Base-by-base conservation (phyloP, 2,329 filamentous ascomycete species). In the Stachybotrys chartarum region DNA sequence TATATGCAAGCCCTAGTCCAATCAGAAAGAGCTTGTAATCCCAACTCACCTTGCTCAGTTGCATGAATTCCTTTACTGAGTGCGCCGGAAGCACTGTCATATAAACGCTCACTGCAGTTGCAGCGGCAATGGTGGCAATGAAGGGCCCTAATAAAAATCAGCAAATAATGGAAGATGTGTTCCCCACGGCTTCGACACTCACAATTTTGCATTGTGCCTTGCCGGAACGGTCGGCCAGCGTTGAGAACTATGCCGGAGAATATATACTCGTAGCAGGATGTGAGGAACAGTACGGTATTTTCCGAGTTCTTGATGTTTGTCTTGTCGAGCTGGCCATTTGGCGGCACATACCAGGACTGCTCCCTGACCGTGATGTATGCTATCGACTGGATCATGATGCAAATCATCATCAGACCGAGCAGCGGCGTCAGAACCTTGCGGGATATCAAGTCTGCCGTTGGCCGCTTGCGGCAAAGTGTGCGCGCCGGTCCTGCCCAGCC, bases 241-340 rank as follows among this genome's bases (percentile, higher is more conserved):
- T 88, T 96, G 32, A 99, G 79, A 1, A 97, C 88, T 45, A 97
- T 80, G 5, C 90, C 94, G 0, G 91, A 89, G 24, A 97, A 79
- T 44, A 96, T 95, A 70, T 99, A 99, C 69, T 97, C 92, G 66
- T 92, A 97, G 69, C 91, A 97, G 1, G 89, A 95, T 6, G 92
- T 78, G 32, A 97, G 74, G 75, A 99, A 99, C 1, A 99, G 76
- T 0, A 88, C 85, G 0, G 93, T 96, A 65, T 99, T 97, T 65
- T 97, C 89, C 10, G 91, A 96, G 70, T 97, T 97, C 64, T 87
- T 81, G 54, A 92, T 87, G 67, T 94, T 96, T 30, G 88, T 87
- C 66, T 94, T 87, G 32, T 96, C 82, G 30, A 81, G 83, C 65
- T 91, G 82, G 30, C 96, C 69, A 55, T 85, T 78, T 0, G 94